phyloP scores from a whole-genome alignment of 805 yeast genomes.

The Metschnikowia koreensis region DNA sequence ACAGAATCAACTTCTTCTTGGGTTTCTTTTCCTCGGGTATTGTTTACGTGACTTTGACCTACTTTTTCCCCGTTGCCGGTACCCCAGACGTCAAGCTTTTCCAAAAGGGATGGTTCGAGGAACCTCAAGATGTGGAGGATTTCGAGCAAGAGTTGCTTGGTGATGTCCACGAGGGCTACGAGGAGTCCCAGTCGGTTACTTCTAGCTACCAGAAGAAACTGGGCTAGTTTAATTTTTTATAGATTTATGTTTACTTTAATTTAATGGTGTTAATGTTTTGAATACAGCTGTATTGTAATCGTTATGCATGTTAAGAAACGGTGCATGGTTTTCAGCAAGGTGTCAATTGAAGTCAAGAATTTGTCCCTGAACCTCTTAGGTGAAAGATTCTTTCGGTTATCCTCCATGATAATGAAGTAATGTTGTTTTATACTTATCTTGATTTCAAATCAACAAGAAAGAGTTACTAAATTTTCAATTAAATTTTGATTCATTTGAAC shows the following conservation, averaged over 20 bases:
- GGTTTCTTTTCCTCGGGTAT: conserved; percentile 64
- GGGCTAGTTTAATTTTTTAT: neutral
- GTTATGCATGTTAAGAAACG: neutral
- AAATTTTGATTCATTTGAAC: no score
- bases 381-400: no score
- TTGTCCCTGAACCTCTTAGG: no score
- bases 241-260: neutral
- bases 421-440: no score
- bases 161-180: conserved; percentile 21
- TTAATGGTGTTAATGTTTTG: neutral
- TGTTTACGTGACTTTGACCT: conserved; percentile 53
- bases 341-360: no score
- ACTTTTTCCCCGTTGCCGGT: conserved; percentile 51
- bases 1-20: conserved; percentile 70
- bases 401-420: no score
- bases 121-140: conserved; percentile 61
- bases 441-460: no score
- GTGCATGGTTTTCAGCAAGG: neutral
- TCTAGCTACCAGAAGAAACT: conserved; percentile 5
- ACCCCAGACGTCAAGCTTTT: conserved; percentile 35
- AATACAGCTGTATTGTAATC: neutral
- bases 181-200: conserved; percentile 11
- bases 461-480: no score
- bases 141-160: conserved; percentile 47
- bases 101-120: conserved; percentile 61